A percentile compares a stretch with the other conserved stretches of the same genome.
Evolutionary conservation across 2,329 filamentous ascomycete species (phyloP).

Genomic region (Fusarium sublunatum): DNA sequence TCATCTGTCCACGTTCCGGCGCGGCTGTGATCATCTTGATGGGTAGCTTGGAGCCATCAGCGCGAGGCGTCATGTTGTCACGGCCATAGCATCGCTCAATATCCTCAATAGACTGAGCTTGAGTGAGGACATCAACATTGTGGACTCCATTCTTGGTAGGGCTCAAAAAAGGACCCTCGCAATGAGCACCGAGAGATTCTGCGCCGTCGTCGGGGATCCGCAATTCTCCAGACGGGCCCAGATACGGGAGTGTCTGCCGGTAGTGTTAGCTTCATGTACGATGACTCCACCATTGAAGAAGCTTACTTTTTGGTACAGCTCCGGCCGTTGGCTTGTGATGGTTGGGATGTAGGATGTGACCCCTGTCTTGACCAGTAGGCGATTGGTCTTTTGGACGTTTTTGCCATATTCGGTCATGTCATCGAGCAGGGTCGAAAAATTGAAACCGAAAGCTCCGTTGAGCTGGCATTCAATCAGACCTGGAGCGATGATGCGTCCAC

Average conservation of each 20-base stretch:
- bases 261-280: conserved; percentile 39
- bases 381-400: conserved; percentile 77
- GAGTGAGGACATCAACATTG: conserved; percentile 75
- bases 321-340: conserved; percentile 80
- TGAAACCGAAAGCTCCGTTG: conserved; percentile 92
- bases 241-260: conserved; percentile 73
- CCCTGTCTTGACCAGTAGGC: conserved; percentile 77
- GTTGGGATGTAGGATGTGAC: conserved; percentile 92
- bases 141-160: conserved; percentile 89
- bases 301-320: conserved; percentile 80
- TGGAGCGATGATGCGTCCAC: conserved; percentile 84
- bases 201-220: conserved; percentile 76
- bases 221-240: conserved; percentile 74
- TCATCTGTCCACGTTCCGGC: conserved; percentile 81
- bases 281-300: conserved; percentile 28
- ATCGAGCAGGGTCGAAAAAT: conserved; percentile 83
- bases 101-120: conserved; percentile 72
- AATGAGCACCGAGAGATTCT: conserved; percentile 89
- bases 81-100: conserved; percentile 78
- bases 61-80: conserved; percentile 67
- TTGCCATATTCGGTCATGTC: conserved; percentile 76
- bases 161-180: conserved; percentile 89
- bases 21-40: conserved; percentile 89
- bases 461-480: conserved; percentile 93
- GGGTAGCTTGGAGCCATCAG: conserved; percentile 52